These are phyloP conservation scores for Acephala macrosclerotiorum DNA, from an alignment of 2,329 filamentous ascomycete species.

Conservation along the genomic window DNA sequence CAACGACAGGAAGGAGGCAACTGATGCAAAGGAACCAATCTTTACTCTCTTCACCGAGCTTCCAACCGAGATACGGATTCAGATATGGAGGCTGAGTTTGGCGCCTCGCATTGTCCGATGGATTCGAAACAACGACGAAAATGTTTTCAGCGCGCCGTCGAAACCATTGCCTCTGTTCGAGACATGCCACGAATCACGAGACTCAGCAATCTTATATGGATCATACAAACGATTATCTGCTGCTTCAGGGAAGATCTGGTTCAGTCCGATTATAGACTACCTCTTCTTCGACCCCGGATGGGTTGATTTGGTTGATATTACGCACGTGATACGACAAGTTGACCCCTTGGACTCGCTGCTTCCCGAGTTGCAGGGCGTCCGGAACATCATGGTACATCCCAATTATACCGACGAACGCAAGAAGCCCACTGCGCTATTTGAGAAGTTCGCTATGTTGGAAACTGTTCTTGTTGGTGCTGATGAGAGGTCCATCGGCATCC, in stretches of 20 bases:
- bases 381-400: conserved; percentile 38
- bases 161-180: conserved; percentile 23
- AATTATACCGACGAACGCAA: conserved; percentile 32
- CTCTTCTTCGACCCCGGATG: conserved; percentile 36
- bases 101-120: conserved; percentile 31
- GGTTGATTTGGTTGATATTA: conserved; percentile 17
- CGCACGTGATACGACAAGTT: background rate
- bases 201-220: conserved; percentile 25
- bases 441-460: conserved; percentile 24
- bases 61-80: conserved; percentile 27
- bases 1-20: background rate
- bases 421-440: conserved; percentile 25
- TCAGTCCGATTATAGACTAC: conserved; percentile 29
- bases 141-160: conserved; percentile 69
- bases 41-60: conserved; percentile 28
- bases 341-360: conserved; percentile 31
- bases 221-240: conserved; percentile 20
- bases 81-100: conserved; percentile 28
- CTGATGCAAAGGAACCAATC: background rate
- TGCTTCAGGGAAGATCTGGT: conserved; percentile 18
- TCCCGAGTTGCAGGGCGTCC: conserved; percentile 18
- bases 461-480: conserved; percentile 33
- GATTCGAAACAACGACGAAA: conserved; percentile 71
- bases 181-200: conserved; percentile 27
- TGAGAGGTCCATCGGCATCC: conserved; percentile 35